phyloP scores from a whole-genome alignment of 331 rosid species.

The Phaseolus coccineus region DNA sequence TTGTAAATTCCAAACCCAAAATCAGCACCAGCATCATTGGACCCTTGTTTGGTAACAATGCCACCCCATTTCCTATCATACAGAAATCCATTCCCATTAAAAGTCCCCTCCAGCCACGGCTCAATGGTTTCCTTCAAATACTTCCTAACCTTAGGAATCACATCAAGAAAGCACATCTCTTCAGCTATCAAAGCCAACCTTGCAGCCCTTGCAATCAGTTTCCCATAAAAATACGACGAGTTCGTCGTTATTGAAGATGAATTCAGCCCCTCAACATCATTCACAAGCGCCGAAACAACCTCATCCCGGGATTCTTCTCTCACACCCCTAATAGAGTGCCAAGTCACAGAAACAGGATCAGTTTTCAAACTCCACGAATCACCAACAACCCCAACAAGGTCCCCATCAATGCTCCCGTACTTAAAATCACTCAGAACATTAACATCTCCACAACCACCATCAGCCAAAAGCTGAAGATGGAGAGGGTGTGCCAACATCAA shows the following conservation, averaged over 20 bases:
- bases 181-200: conserved; percentile 87
- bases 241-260: conserved; percentile 49
- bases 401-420: conserved; percentile 82
- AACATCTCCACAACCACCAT: conserved; percentile 32
- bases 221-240: conserved; percentile 74
- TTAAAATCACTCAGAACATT: conserved; percentile 63
- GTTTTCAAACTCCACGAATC: conserved; percentile 72
- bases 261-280: conserved; percentile 66
- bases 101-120: conserved; percentile 83
- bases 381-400: conserved; percentile 84
- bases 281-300: conserved; percentile 59
- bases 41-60: conserved; percentile 70
- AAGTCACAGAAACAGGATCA: conserved; percentile 71
- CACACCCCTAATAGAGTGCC: conserved; percentile 73
- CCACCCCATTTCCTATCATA: conserved; percentile 84
- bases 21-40: conserved; percentile 67
- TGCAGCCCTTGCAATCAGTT: conserved; percentile 75
- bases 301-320: conserved; percentile 57
- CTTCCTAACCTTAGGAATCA: conserved; percentile 58
- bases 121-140: conserved; percentile 70
- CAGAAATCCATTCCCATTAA: conserved; percentile 77
- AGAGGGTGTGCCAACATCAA: conserved; percentile 84
- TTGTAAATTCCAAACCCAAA: conserved; percentile 84
- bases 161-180: conserved; percentile 65
- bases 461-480: conserved; percentile 65